phyloP scores from a whole-genome alignment of 1,284 basidiomycete genomes.

The Trametes hirsuta region DNA sequence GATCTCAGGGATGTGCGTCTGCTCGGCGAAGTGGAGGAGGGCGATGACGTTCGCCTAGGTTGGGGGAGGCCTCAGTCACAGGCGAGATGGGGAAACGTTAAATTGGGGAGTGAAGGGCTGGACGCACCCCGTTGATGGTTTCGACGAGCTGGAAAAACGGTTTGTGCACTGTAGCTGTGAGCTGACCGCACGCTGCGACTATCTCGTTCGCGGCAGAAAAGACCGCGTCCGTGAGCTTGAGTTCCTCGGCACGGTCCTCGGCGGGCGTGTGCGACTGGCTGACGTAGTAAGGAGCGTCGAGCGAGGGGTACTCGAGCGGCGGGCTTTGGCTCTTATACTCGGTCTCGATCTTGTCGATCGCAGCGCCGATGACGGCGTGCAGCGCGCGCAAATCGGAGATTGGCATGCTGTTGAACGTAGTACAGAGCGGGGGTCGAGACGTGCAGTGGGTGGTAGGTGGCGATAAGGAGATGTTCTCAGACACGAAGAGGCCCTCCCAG shows the following conservation, averaged over 20 bases:
- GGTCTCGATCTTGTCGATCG: constrained; percentile 66
- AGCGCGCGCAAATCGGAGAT: constrained; percentile 65
- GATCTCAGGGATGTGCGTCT: constrained; percentile 67
- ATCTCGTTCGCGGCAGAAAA: constrained; percentile 61
- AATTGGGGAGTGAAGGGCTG: no score
- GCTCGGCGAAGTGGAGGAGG: constrained; percentile 68
- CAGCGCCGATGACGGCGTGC: constrained; percentile 66
- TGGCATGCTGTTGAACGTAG: constrained; percentile 51
- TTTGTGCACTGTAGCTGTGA: constrained; percentile 60
- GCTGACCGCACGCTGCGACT: constrained; percentile 68
- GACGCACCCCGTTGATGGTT: constrained; percentile 61
- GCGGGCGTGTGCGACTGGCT: constrained; percentile 32
- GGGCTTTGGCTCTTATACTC: constrained; percentile 44
- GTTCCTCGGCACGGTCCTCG: constrained; percentile 16
- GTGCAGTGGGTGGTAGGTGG: constrained; percentile 59
- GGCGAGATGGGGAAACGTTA: no score
- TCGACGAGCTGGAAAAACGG: constrained; percentile 71
- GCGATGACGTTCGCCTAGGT: constrained; percentile 67
- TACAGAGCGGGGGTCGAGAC: constrained; percentile 41
- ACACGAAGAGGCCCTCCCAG: no score
- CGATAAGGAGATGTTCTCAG: not conserved
- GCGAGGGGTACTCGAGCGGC: constrained; percentile 62
- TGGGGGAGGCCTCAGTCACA: no score
- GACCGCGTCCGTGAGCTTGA: constrained; percentile 45
- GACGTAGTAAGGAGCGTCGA: constrained; percentile 52